Evolutionary conservation across 2,329 filamentous ascomycete species (phyloP).

Genomic region (Diaporthe aspalathi): DNA sequence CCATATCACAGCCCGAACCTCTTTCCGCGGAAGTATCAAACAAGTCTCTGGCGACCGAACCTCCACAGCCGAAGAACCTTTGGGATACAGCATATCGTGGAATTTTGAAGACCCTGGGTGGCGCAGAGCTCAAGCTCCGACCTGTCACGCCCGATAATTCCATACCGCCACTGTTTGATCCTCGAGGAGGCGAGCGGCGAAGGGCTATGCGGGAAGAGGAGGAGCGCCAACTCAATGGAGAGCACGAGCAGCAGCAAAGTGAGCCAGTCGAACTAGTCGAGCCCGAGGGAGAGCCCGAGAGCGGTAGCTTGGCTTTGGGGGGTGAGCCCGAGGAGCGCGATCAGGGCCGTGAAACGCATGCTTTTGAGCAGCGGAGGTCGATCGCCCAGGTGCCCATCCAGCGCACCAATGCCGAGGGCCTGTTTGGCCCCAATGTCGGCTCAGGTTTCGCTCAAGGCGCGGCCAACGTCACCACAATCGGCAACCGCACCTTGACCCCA

Average conservation of each 20-base stretch:
- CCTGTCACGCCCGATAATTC: conserved; percentile 31
- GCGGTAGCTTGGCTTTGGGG: conserved; percentile 86
- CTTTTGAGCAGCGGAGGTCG: conserved; percentile 69
- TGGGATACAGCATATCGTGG: conserved; percentile 36
- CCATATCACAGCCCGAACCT: conserved; percentile 47
- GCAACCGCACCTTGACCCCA: conserved; percentile 80
- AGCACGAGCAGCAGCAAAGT: conserved; percentile 58
- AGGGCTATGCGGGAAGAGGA: conserved; percentile 81
- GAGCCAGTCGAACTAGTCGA: conserved; percentile 48
- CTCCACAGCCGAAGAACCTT: conserved; percentile 23
- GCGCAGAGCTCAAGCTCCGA: conserved; percentile 32
- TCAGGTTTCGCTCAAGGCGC: conserved; percentile 61
- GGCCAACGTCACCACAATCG: conserved; percentile 68
- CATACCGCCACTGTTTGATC: conserved; percentile 82
- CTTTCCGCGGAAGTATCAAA: conserved; percentile 41
- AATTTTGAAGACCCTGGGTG: conserved; percentile 40
- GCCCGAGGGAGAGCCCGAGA: conserved; percentile 81
- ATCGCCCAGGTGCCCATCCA: conserved; percentile 84
- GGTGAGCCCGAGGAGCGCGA: conserved; percentile 91
- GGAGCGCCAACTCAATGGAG: conserved; percentile 59
- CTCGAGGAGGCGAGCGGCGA: conserved; percentile 83
- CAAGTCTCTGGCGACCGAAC: conserved; percentile 2
- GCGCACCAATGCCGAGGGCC: conserved; percentile 64
- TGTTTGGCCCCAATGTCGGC: conserved; percentile 65
- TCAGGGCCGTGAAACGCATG: conserved; percentile 59